Conservation (phyloP, 176 grass and related monocot species). For the Aegilops speltoides region DNA sequence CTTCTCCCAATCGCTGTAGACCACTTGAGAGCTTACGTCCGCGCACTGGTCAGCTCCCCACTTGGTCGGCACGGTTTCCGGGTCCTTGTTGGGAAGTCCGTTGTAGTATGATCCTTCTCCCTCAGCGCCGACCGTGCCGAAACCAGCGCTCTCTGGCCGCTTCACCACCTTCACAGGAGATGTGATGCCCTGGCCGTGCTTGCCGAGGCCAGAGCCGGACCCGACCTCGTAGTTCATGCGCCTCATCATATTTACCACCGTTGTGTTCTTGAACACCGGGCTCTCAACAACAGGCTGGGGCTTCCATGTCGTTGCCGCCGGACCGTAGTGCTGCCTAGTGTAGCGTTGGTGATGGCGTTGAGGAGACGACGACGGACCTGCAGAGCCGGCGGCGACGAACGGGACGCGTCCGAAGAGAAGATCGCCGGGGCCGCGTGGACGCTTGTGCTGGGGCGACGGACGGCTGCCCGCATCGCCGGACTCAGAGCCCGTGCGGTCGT, state of each 20-base stretch:
- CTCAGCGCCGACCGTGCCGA: slow-evolving; percentile 41
- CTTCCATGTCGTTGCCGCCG: background rate
- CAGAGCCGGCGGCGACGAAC: slow-evolving; percentile 26
- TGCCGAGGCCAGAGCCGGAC: slow-evolving; percentile 53
- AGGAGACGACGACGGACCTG: background rate
- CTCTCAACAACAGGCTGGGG: background rate
- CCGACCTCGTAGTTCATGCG: slow-evolving; percentile 69
- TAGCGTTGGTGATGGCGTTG: too few relatives aligned
- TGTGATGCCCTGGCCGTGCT: slow-evolving; percentile 67
- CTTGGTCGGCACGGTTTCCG: slow-evolving; percentile 10
- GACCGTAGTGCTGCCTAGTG: background rate
- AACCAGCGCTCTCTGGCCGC: slow-evolving; percentile 40
- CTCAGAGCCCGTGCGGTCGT: background rate
- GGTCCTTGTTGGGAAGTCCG: background rate
- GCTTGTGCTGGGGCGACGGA: slow-evolving; percentile 10
- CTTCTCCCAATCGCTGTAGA: background rate
- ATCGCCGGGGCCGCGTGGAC: slow-evolving; percentile 19
- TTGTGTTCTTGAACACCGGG: slow-evolving; percentile 24
- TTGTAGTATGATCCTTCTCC: background rate
- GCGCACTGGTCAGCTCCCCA: slow-evolving; percentile 24
- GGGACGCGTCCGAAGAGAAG: slow-evolving; percentile 30
- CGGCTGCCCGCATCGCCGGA: background rate
- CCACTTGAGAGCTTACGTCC: background rate
- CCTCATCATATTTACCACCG: slow-evolving; percentile 48
- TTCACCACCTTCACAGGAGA: slow-evolving; percentile 30